Evolutionary conservation across 2,329 filamentous ascomycete species (phyloP).

Genomic region (Xylaria polymorpha): DNA sequence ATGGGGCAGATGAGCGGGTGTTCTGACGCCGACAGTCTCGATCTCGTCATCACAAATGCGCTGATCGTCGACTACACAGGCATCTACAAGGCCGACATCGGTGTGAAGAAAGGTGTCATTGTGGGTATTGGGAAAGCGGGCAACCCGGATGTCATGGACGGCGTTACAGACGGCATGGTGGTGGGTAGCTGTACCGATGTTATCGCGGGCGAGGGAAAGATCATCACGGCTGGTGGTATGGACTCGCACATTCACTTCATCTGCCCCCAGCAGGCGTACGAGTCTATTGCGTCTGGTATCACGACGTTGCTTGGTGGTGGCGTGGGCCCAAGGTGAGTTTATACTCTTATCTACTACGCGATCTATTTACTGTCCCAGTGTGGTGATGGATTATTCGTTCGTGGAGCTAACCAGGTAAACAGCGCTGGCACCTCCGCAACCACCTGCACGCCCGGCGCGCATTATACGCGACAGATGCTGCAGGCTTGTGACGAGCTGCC

Average conservation of each 20-base stretch:
- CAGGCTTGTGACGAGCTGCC: constrained; percentile 85
- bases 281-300: constrained; percentile 85
- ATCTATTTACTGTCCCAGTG: neutral
- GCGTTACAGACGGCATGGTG: constrained; percentile 80
- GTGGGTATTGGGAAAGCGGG: constrained; percentile 93
- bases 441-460: constrained; percentile 89
- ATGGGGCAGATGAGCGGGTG: constrained; percentile 93
- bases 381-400: neutral
- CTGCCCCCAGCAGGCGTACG: constrained; percentile 89
- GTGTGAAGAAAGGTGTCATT: constrained; percentile 87
- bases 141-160: constrained; percentile 97
- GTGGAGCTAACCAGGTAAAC: constrained; percentile 34
- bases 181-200: constrained; percentile 92
- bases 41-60: constrained; percentile 90
- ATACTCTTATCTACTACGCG: neutral
- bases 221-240: constrained; percentile 89
- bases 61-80: constrained; percentile 90
- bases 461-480: constrained; percentile 88
- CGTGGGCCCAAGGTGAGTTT: constrained; percentile 80
- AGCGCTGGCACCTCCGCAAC: constrained; percentile 91
- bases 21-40: constrained; percentile 76
- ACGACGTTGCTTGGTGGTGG: constrained; percentile 93
- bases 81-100: constrained; percentile 97
- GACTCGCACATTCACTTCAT: constrained; percentile 96
- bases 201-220: constrained; percentile 88